Conservation (phyloP, 441 rosid species). For the Gossypium schwendimanii region DNA sequence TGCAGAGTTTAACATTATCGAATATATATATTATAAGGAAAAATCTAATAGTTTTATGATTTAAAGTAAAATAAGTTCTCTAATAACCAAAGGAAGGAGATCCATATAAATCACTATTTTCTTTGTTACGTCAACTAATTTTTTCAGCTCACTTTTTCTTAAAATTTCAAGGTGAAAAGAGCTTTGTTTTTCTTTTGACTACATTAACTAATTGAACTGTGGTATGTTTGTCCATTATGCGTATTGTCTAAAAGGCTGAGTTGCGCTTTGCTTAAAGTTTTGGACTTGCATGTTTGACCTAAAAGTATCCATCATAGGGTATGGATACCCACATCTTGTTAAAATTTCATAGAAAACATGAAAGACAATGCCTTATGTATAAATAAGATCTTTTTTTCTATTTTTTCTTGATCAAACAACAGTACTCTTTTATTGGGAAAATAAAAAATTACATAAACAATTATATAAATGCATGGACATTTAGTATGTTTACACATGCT, state of each 20-base stretch:
- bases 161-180: background rate
- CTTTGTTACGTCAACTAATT: background rate
- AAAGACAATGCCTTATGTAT: background rate
- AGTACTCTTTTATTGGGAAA: background rate
- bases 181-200: background rate
- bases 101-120: background rate
- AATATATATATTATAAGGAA: background rate
- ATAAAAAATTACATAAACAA: background rate
- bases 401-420: background rate
- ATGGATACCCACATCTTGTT: background rate
- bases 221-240: background rate
- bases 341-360: background rate
- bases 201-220: background rate
- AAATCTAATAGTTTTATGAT: background rate
- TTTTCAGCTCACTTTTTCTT: background rate
- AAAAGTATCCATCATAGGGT: background rate
- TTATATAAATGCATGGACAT: background rate
- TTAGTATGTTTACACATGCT: background rate
- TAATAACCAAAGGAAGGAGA: background rate
- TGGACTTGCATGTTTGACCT: background rate
- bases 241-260: background rate
- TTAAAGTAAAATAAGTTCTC: background rate
- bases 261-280: background rate
- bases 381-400: background rate
- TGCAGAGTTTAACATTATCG: background rate